Percentiles rank a stretch among this genome's conserved stretches.
These are phyloP conservation scores for Candida vartiovaarae DNA, from an alignment of 805 yeast species.

Conservation along the genomic window DNA sequence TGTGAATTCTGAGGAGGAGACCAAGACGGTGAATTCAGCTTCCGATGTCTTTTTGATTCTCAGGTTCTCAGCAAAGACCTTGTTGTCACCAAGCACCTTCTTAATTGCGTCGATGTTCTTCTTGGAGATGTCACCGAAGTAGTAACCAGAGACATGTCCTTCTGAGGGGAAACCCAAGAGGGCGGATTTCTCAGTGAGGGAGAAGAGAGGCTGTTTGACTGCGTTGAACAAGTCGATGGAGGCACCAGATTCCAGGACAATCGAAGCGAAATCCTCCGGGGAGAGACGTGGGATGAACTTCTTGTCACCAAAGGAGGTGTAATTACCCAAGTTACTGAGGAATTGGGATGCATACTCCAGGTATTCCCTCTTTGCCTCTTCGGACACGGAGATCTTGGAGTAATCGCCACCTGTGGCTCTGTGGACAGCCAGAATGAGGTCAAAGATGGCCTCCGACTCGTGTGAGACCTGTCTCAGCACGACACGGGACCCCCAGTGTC, in stretches of 20 bases:
- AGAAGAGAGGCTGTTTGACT: slow-evolving; percentile 45
- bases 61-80: slow-evolving; percentile 74
- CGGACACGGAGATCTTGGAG: slow-evolving; percentile 29
- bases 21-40: slow-evolving; percentile 46
- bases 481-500: slow-evolving; percentile 77
- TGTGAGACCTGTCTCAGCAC: slow-evolving; percentile 77
- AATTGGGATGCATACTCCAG: slow-evolving; percentile 74
- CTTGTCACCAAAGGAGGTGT: slow-evolving; percentile 82
- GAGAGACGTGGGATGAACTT: slow-evolving; percentile 70
- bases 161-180: slow-evolving; percentile 73
- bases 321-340: slow-evolving; percentile 68
- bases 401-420: slow-evolving; percentile 41
- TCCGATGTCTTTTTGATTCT: slow-evolving; percentile 54
- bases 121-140: slow-evolving; percentile 47
- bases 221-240: slow-evolving; percentile 26
- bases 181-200: slow-evolving; percentile 37
- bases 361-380: slow-evolving; percentile 37
- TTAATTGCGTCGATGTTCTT: slow-evolving; percentile 63
- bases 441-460: slow-evolving; percentile 71
- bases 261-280: slow-evolving; percentile 38
- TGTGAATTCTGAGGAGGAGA: slow-evolving; percentile 55
- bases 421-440: slow-evolving; percentile 59
- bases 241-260: slow-evolving; percentile 36
- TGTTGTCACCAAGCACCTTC: slow-evolving; percentile 52
- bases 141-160: slow-evolving; percentile 73